These are phyloP conservation scores for Vitis amurensis DNA, from an alignment of 164 flowering plant species.

Conservation along the genomic window DNA sequence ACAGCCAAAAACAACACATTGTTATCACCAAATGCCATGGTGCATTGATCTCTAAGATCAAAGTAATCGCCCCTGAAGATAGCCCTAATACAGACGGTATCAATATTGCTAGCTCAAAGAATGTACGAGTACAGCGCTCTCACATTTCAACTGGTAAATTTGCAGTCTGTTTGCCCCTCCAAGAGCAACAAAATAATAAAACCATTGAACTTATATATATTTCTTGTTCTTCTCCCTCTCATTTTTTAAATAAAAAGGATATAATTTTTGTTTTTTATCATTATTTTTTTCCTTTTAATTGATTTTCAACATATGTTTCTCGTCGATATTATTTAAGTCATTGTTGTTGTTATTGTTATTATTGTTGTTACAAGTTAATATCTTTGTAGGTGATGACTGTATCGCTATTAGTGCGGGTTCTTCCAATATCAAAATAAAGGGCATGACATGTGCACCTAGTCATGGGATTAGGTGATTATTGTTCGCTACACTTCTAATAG, in stretches of 20 bases:
- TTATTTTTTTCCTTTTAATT: not conserved
- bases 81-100: not conserved
- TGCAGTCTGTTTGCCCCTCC: not conserved
- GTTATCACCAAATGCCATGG: not conserved
- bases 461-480: slow-evolving; percentile 2
- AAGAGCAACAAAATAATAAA: not conserved
- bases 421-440: not conserved
- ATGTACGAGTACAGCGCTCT: not conserved
- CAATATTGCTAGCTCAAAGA: not conserved
- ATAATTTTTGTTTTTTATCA: not conserved
- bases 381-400: slow-evolving; percentile 1
- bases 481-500: not conserved
- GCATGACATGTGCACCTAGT: not conserved
- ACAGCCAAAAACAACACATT: slow-evolving; percentile 1
- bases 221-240: too few species aligned
- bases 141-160: not conserved
- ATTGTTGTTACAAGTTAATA: not conserved
- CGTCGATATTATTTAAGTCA: not conserved
- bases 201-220: not conserved
- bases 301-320: not conserved
- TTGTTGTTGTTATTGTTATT: not conserved
- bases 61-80: not conserved
- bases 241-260: not conserved
- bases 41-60: not conserved
- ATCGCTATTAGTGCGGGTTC: slow-evolving; percentile 3